A percentile compares a stretch with the other conserved stretches of the same genome.
phyloP scores from a whole-genome alignment of 495 filamentous ascomycete species.

The Aspergillus nanangensis region DNA sequence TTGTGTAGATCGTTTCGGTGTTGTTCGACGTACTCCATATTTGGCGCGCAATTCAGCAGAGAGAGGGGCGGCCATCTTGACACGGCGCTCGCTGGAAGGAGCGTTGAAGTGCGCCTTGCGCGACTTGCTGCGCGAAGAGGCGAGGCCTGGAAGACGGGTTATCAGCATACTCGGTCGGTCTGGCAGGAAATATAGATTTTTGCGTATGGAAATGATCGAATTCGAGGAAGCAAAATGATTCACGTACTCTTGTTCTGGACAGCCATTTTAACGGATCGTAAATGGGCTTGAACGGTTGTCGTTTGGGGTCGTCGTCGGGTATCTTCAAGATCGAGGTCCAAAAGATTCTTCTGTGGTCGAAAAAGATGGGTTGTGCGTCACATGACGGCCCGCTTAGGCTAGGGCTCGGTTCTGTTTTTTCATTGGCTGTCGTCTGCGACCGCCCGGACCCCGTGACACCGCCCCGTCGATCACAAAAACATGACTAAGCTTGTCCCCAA shows the following conservation, averaged over 20 bases:
- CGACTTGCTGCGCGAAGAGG: conserved; percentile 92
- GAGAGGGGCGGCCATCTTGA: conserved; percentile 90
- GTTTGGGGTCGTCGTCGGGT: conserved; percentile 8
- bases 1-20: conserved; percentile 2
- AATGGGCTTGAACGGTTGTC: conserved; percentile 11
- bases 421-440: conserved; percentile 3
- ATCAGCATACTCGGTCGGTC: conserved; percentile 18
- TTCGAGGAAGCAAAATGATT: conserved; percentile 2
- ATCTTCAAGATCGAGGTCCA: conserved; percentile 1
- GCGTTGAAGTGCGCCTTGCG: conserved; percentile 96
- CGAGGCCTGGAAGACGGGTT: conserved; percentile 46
- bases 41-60: conserved; percentile 95
- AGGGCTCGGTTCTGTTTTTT: conserved; percentile 4
- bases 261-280: conserved; percentile 13
- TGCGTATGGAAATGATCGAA: too few species aligned
- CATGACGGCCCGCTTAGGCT: conserved; percentile 13
- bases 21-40: conserved; percentile 68
- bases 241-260: conserved; percentile 7
- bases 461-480: too few species aligned
- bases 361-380: conserved; percentile 12
- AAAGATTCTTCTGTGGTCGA: conserved; percentile 6
- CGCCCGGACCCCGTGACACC: too few species aligned
- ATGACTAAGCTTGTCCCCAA: too few species aligned
- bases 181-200: too few species aligned
- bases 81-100: conserved; percentile 83